These are phyloP conservation scores for Salisapilia sapeloensis DNA, from an alignment of 352 stramenopile genomes.

Conservation along the genomic window DNA sequence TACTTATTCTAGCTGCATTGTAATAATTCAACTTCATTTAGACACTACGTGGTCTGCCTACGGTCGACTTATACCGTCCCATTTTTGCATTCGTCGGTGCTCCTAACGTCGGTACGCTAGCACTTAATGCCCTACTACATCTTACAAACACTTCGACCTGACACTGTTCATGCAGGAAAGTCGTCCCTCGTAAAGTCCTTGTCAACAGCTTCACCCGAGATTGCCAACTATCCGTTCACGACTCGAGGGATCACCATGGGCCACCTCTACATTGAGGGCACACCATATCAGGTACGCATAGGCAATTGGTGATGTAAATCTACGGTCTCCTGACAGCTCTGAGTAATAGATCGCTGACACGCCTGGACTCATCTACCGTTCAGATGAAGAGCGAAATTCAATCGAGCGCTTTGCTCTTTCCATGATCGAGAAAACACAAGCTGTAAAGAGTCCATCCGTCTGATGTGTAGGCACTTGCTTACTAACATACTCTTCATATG, in stretches of 20 bases:
- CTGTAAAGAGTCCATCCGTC: constrained; percentile 9
- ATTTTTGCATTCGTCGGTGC: constrained; percentile 77
- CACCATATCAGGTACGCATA: constrained; percentile 48
- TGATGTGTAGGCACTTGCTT: neutral
- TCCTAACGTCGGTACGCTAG: constrained; percentile 55
- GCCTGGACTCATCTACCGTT: constrained; percentile 42
- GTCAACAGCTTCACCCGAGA: constrained; percentile 67
- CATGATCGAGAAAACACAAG: constrained; percentile 65
- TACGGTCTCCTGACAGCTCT: constrained; percentile 1
- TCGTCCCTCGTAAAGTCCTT: constrained; percentile 65
- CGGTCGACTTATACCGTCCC: constrained; percentile 58
- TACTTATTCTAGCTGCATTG: neutral
- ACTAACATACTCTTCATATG: neutral
- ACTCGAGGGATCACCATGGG: constrained; percentile 78
- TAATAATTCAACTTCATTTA: constrained; percentile 2
- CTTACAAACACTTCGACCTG: neutral
- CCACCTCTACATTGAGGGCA: constrained; percentile 70
- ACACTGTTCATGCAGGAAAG: constrained; percentile 25
- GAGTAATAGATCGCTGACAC: constrained; percentile 77
- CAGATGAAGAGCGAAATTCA: constrained; percentile 40
- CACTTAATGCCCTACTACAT: neutral
- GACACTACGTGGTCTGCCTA: constrained; percentile 54
- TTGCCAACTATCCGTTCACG: constrained; percentile 80
- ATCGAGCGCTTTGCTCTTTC: constrained; percentile 57
- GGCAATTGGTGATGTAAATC: neutral